Conservation (phyloP, 2,329 filamentous ascomycete genomes). For the Colletotrichum orbiculare region DNA sequence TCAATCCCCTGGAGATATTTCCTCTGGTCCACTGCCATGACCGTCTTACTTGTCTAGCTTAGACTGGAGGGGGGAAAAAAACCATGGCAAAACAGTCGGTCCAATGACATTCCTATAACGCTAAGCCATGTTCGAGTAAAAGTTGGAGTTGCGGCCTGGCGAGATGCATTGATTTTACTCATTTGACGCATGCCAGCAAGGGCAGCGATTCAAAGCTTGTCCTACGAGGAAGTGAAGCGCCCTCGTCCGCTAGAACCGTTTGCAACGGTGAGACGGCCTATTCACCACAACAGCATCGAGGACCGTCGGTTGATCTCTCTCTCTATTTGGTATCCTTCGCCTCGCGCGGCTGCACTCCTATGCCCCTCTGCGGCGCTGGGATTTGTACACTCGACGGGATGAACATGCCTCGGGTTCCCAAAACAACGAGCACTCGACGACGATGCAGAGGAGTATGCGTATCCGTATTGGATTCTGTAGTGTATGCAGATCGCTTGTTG, state of each 20-base stretch:
- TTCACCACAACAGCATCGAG: not conserved
- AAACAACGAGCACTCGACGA: slow-evolving; percentile 1
- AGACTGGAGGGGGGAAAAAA: not conserved
- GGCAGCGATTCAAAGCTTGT: not conserved
- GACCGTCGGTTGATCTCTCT: not conserved
- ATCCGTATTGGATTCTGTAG: not conserved
- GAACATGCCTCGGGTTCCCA: slow-evolving; percentile 15
- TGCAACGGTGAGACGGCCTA: slow-evolving; percentile 4
- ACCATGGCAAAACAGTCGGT: slow-evolving; percentile 16
- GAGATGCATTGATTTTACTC: not conserved
- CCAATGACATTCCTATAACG: not conserved
- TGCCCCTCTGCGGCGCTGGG: not conserved
- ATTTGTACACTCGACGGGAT: not conserved
- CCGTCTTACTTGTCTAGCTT: slow-evolving; percentile 5
- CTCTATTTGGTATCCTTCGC: slow-evolving; percentile 17
- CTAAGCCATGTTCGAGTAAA: not conserved
- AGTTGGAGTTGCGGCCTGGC: not conserved
- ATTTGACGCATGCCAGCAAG: slow-evolving; percentile 7
- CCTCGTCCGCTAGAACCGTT: slow-evolving; percentile 9
- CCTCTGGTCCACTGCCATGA: slow-evolving; percentile 23
- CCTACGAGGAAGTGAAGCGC: slow-evolving; percentile 4
- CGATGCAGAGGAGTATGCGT: slow-evolving; percentile 22
- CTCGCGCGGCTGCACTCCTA: slow-evolving; percentile 6
- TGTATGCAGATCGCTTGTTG: slow-evolving; percentile 14
- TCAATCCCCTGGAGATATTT: slow-evolving; percentile 23